These are phyloP conservation scores for Kregervanrija fluxuum DNA, from an alignment of 805 yeast species.

Conservation along the genomic window DNA sequence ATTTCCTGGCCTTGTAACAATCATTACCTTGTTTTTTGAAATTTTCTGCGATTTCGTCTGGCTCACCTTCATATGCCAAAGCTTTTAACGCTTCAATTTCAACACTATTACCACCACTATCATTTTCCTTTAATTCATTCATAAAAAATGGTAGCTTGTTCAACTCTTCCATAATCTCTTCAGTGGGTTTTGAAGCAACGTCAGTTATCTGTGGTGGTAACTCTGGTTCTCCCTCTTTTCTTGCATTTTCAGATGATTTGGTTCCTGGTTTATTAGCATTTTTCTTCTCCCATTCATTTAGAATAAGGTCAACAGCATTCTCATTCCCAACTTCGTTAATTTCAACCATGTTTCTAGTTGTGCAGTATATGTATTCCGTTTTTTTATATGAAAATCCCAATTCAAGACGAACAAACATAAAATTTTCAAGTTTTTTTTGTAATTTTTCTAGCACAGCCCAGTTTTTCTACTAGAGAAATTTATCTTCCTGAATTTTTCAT, in stretches of 20 bases:
- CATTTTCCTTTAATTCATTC: conserved; percentile 75
- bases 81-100: conserved; percentile 86
- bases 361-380: too few relatives aligned
- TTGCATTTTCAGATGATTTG: conserved; percentile 5
- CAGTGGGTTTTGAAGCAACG: conserved; percentile 54
- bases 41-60: conserved; percentile 82
- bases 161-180: conserved; percentile 69
- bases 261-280: background rate
- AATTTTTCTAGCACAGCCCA: too few relatives aligned
- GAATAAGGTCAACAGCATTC: conserved; percentile 11
- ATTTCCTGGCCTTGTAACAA: conserved; percentile 63
- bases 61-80: conserved; percentile 91
- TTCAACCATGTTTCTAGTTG: conserved; percentile 20
- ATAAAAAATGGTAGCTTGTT: conserved; percentile 89
- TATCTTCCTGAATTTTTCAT: too few relatives aligned
- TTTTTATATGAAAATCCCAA: too few relatives aligned
- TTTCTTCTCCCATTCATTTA: conserved; percentile 28
- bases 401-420: too few relatives aligned
- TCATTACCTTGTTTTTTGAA: conserved; percentile 94
- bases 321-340: conserved; percentile 22
- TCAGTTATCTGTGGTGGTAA: conserved; percentile 80
- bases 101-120: conserved; percentile 65
- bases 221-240: conserved; percentile 53
- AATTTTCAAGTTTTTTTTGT: too few relatives aligned
- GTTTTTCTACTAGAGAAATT: too few relatives aligned